Evolutionary conservation across 805 yeast genomes (phyloP), one percentile per base, ranked within the genome.

Genomic region (Cyberlindnera saturnus): DNA sequence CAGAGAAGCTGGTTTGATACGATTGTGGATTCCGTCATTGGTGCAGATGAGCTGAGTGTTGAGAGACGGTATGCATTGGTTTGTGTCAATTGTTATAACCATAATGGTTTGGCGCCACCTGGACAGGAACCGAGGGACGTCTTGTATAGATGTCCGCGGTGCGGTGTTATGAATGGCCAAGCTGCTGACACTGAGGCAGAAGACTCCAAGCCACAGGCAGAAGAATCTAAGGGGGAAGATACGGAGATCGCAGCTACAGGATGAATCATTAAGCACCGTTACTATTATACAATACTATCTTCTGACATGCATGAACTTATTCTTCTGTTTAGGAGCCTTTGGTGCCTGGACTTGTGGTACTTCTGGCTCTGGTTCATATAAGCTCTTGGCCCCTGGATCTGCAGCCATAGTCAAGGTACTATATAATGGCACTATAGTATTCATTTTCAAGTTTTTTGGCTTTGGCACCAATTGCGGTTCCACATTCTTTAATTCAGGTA

Each of bases 381-480:
- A 75, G 44, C 73, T 64, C 48, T 80, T 87, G 2, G 89, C 80
- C 73, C 81, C 80, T 40, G 96, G 96, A 55, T 86, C 88, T 6
- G 41, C 15, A 28, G 86, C 90, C 71, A 86, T 74, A 36, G 90
- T 73, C 36, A 83, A 79, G 16, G 83, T 79, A 42, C 95, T 82
- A 56, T 83, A 88, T 28, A 88, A 71, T n/a, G 99, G 99, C 13
- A 90, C 87, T 36, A 91, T 81, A 2, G 81, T 77, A 62, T 86
- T 87, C 86, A 90, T 84, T 55, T 73, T 78, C 71, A 86, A 84
- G 11, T 96, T 96, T 52, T 79, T 77, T n/a, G 95, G 96, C 44
- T 66, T 70, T 10, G 96, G 95, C 56, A 83, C 62, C 63, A 75
- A 70, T 53, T 73, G 69, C 11, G 86, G 77, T 49, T 69, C 71